Base-by-base conservation (phyloP, 129 eudicot species). In the Heracleum sosnowskyi region DNA sequence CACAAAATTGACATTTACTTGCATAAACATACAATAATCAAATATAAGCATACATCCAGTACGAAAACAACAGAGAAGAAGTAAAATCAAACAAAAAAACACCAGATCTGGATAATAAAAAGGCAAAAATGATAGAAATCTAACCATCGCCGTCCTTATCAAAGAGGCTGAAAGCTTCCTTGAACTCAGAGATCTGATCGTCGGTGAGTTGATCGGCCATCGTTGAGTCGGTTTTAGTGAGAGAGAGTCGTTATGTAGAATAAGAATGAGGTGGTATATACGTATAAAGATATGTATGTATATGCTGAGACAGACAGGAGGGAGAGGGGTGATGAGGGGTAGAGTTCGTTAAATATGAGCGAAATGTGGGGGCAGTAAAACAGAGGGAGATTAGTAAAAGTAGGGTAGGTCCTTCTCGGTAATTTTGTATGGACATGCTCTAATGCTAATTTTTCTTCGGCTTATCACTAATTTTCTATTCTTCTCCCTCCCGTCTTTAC, bases 341-440 rank as follows among this genome's bases (percentile, higher is more conserved):
- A 73, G 44, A n/a, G 40, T 37, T 3, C 45, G 74, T 69, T 73
- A 42, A 42, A 44, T 74, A 74, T 74, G 28, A 74, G 77, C 77
- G 20, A 28, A 74, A 26, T 31, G 77, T 74, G 77, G 77, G 77
- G 76, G 34, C 0, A 37, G 57, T 20, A 49, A 15, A 15, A 17
- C 2, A 5, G 31, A 2, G 10, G 39, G 26, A 34, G 74, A 35
- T 9, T 41, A 41, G 76, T 44, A 44, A 73, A 40, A 15, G 11
- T 15, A 42, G 45, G 77, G 8, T 18, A 24, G 57, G 39, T 45
- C 78, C 79, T 75, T 44, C 76, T 37, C 63, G 39, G 77, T 85
- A 78, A 7, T 22, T 34, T 26, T 53, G 66, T 82, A 64, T 86
- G 89, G 86, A 82, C 84, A 81, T 78, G 86, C 86, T 82, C 80